Evolutionary conservation across 768 basidiomycete species (phyloP), one percentile per base, ranked within the genome.

Genomic region (Lyophyllum semitale): DNA sequence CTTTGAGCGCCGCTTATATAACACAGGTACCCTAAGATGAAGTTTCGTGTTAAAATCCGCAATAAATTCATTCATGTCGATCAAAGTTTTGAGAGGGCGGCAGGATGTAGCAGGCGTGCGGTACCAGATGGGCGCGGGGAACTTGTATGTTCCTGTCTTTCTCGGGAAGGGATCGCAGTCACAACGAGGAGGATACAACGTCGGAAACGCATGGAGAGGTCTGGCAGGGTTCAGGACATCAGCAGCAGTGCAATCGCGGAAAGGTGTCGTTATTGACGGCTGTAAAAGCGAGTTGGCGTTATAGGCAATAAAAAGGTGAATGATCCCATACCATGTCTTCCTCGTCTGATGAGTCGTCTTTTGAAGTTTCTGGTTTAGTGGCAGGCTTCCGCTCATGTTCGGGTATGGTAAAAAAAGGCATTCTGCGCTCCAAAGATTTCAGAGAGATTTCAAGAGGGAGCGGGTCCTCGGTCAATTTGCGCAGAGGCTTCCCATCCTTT

Each of bases 101-200:
- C 46, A 27, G 3, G 25, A 17, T 1, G 48, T 29, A 2, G 68
- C 54, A 13, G 71, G 64, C 30, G 23, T 62, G 8, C 74, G 71
- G 23, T 17, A 41, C 76, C 76, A 77, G 13, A 48, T 26, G 8
- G 73, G 70, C 0, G 64, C 17, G 4, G 73, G 61, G 50, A 73
- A 71, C 11, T 27, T 62, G 29, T 57, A 66, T 8, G 46, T 18
- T 0, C 61, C 56, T 32, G 1, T 13, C 18, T 48, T 30, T 13
- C 22, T 42, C 4, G 20, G 47, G 40, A 68, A 65, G 1, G 59
- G 62, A n/a, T 56, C 47, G 2, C 60, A 47, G 25, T 35, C 32
- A 23, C 55, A 59, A 26, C 37, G 40, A 1, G 52, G 50, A n/a
- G 58, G 46, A 43, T 60, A 64, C 9, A 25, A 18, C 15, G 54